Conservation (phyloP, 2,329 filamentous ascomycete species). For the Nakataea oryzae region DNA sequence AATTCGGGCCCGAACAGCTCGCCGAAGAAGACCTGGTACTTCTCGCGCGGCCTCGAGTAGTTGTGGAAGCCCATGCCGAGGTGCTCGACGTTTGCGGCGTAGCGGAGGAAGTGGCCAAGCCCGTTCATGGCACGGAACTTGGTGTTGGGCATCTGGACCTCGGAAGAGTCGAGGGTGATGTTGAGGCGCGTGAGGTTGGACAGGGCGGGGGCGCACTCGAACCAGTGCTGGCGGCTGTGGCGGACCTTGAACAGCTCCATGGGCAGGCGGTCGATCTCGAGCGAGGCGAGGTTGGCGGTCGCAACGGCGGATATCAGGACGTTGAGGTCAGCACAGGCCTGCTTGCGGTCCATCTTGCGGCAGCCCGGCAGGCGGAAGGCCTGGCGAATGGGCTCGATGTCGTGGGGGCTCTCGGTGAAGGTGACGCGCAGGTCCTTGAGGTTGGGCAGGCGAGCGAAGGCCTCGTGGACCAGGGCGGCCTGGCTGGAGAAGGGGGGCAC, state of each 20-base stretch:
- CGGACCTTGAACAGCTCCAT: constrained; percentile 28
- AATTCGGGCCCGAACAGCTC: constrained; percentile 26
- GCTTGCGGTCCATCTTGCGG: constrained; percentile 25
- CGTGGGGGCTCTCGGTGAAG: constrained; percentile 28
- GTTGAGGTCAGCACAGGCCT: constrained; percentile 23
- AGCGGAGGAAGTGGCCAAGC: constrained; percentile 29
- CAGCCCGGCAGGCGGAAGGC: constrained; percentile 26
- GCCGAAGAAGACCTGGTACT: constrained; percentile 28
- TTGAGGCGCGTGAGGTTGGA: constrained; percentile 26
- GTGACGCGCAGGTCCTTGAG: constrained; percentile 27
- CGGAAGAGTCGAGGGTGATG: constrained; percentile 28
- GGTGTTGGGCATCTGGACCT: constrained; percentile 22
- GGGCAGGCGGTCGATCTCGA: constrained; percentile 31
- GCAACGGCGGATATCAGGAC: constrained; percentile 10
- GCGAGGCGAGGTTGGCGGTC: constrained; percentile 17
- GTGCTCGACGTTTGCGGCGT: constrained; percentile 22
- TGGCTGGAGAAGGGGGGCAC: constrained; percentile 24
- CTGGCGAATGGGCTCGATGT: constrained; percentile 24
- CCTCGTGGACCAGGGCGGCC: constrained; percentile 23
- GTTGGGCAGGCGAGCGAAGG: constrained; percentile 27
- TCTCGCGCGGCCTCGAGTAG: constrained; percentile 25
- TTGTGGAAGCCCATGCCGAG: constrained; percentile 30
- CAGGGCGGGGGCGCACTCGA: constrained; percentile 28
- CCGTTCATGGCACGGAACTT: constrained; percentile 29
- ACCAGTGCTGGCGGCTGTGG: constrained; percentile 28